phyloP scores from a whole-genome alignment of 768 basidiomycete genomes.

The Polyporus arcularius region DNA sequence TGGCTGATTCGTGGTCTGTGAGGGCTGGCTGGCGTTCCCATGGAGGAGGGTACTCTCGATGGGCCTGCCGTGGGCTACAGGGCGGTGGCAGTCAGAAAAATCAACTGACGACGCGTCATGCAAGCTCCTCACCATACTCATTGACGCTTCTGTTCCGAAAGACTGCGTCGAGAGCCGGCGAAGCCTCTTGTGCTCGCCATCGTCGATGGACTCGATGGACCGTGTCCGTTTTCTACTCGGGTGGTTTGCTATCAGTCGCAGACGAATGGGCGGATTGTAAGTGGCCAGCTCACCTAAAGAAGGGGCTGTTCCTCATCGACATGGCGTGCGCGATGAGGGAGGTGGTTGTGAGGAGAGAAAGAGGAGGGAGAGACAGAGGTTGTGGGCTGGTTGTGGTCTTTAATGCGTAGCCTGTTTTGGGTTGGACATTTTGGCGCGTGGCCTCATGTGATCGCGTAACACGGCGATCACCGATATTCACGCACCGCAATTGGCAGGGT shows the following conservation, averaged over 20 bases:
- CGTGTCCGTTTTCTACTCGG: conserved; percentile 2
- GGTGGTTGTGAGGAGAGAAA: not conserved
- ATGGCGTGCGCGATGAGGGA: not conserved
- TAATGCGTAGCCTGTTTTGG: not conserved
- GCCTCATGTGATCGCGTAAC: not conserved
- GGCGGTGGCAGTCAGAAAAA: not conserved
- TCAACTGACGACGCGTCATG: conserved; percentile 5
- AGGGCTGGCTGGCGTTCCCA: conserved; percentile 1
- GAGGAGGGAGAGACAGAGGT: not conserved
- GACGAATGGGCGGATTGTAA: not conserved
- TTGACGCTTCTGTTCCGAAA: conserved; percentile 4
- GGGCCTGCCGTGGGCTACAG: not conserved
- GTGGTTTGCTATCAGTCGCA: not conserved
- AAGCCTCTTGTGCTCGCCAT: conserved; percentile 1
- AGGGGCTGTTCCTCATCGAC: not conserved
- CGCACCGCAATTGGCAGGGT: too few species aligned
- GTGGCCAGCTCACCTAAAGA: not conserved
- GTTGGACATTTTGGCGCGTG: not conserved
- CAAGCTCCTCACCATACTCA: not conserved
- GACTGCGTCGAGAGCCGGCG: conserved; percentile 3
- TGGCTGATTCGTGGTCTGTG: conserved; percentile 5
- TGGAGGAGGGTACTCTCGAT: not conserved
- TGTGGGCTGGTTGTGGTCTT: not conserved
- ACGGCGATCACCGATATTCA: too few species aligned
- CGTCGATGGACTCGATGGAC: not conserved